phyloP scores from a whole-genome alignment of 108 stramenopile genomes.

The Cylindrotheca fusiformis region DNA sequence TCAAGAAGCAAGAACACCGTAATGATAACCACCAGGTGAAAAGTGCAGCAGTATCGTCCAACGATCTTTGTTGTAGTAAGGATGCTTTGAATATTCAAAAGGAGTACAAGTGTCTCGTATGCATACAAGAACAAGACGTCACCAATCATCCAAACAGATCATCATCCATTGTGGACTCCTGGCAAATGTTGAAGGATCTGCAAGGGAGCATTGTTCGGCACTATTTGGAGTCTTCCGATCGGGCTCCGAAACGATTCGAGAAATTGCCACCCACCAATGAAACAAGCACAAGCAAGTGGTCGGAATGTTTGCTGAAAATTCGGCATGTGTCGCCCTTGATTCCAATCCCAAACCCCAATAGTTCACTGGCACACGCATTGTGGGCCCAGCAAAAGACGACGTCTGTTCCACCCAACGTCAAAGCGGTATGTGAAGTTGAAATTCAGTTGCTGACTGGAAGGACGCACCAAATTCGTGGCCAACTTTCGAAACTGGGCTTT shows the following conservation, averaged over 20 bases:
- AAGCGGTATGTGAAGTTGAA: slow-evolving; percentile 63
- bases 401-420: slow-evolving; percentile 36
- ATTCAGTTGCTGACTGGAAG: slow-evolving; percentile 78
- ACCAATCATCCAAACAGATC: background rate
- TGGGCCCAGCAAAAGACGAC: too few species aligned
- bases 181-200: slow-evolving; percentile 29
- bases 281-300: slow-evolving; percentile 32
- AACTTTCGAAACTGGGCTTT: slow-evolving; percentile 67
- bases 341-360: slow-evolving; percentile 2
- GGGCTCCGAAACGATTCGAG: slow-evolving; percentile 59
- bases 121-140: slow-evolving; percentile 24
- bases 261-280: slow-evolving; percentile 10
- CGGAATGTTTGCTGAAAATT: slow-evolving; percentile 71
- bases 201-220: slow-evolving; percentile 53
- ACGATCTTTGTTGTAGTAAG: background rate
- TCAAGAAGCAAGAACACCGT: background rate
- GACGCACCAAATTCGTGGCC: slow-evolving; percentile 88
- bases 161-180: slow-evolving; percentile 22
- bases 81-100: slow-evolving; percentile 67
- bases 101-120: slow-evolving; percentile 75
- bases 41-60: background rate
- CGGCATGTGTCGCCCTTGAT: slow-evolving; percentile 37
- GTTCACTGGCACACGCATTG: slow-evolving; percentile 5
- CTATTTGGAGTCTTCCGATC: slow-evolving; percentile 68
- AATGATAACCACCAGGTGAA: background rate